These are phyloP conservation scores for Kazachstania bromeliacearum DNA, from an alignment of 805 yeast species.

Conservation along the genomic window DNA sequence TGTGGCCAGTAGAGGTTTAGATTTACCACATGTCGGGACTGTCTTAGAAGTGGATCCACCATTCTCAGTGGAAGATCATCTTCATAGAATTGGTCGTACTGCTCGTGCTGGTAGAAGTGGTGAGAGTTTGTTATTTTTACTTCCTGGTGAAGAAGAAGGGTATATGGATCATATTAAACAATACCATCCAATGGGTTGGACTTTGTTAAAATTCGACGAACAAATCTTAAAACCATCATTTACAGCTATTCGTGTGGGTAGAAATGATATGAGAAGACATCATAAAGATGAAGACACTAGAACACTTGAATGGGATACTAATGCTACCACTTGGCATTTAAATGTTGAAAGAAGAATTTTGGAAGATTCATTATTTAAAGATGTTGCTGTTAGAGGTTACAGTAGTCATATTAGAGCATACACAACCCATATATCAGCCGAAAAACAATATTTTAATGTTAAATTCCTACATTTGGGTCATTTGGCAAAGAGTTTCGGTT, in stretches of 20 bases:
- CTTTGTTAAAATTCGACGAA: constrained; percentile 41
- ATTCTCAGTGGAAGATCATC: constrained; percentile 84
- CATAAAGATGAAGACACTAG: constrained; percentile 30
- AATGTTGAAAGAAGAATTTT: constrained; percentile 82
- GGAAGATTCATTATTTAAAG: constrained; percentile 51
- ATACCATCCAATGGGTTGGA: constrained; percentile 49
- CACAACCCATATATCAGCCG: constrained; percentile 82
- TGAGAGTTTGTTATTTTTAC: constrained; percentile 60
- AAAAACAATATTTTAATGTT: constrained; percentile 72
- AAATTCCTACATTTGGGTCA: constrained; percentile 87
- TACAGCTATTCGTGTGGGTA: constrained; percentile 20
- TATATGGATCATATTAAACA: constrained; percentile 56
- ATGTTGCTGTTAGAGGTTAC: constrained; percentile 70
- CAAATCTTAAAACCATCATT: constrained; percentile 32
- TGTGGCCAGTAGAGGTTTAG: constrained; percentile 96
- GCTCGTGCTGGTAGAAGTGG: constrained; percentile 95
- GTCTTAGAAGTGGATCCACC: constrained; percentile 95
- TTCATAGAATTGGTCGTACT: constrained; percentile 94
- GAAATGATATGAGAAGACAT: constrained; percentile 24
- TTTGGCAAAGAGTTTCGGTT: constrained; percentile 86
- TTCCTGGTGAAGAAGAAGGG: constrained; percentile 86
- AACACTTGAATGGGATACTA: constrained; percentile 65
- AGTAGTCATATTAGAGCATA: constrained; percentile 89
- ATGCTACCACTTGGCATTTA: constrained; percentile 94
- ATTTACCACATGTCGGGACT: constrained; percentile 73